These are phyloP conservation scores for Dioszegia crocea DNA, from an alignment of 768 basidiomycete genomes.

Conservation along the genomic window DNA sequence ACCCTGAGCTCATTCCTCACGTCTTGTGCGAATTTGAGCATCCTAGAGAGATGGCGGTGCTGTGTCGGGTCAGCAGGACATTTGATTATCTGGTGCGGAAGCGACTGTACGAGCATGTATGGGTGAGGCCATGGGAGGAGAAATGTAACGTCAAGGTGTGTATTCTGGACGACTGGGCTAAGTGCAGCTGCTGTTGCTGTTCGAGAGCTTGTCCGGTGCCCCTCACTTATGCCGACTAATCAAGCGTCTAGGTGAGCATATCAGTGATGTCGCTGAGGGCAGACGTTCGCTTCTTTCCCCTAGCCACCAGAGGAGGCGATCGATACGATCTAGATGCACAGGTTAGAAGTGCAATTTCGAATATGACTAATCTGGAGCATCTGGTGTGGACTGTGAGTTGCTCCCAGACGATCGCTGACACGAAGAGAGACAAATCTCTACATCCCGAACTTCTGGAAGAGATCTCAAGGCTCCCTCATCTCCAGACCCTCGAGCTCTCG, in stretches of 20 bases:
- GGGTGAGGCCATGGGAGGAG: constrained; percentile 42
- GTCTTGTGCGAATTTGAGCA: constrained; percentile 34
- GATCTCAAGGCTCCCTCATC: constrained; percentile 18
- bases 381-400: constrained; percentile 35
- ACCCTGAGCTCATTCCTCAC: constrained; percentile 33
- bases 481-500: constrained; percentile 33
- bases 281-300: constrained; percentile 42
- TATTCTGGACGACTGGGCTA: constrained; percentile 5
- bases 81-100: constrained; percentile 26
- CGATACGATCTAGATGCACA: constrained; percentile 35
- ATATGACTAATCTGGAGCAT: constrained; percentile 30
- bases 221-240: constrained; percentile 32
- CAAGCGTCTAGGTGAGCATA: constrained; percentile 25
- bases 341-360: constrained; percentile 22
- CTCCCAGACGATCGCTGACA: background rate
- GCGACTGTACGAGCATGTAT: constrained; percentile 33
- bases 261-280: background rate
- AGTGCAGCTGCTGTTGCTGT: constrained; percentile 29
- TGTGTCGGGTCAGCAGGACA: constrained; percentile 25
- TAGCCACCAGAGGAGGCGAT: constrained; percentile 23
- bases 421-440: constrained; percentile 33
- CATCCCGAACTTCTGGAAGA: constrained; percentile 25
- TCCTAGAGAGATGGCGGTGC: constrained; percentile 29
- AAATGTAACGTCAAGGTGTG: constrained; percentile 31
- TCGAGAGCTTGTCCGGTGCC: constrained; percentile 24